Percentiles rank a stretch among this genome's conserved stretches.
phyloP scores from a whole-genome alignment of 148 eudicot genomes.

The Rhododendron griersonianum region DNA sequence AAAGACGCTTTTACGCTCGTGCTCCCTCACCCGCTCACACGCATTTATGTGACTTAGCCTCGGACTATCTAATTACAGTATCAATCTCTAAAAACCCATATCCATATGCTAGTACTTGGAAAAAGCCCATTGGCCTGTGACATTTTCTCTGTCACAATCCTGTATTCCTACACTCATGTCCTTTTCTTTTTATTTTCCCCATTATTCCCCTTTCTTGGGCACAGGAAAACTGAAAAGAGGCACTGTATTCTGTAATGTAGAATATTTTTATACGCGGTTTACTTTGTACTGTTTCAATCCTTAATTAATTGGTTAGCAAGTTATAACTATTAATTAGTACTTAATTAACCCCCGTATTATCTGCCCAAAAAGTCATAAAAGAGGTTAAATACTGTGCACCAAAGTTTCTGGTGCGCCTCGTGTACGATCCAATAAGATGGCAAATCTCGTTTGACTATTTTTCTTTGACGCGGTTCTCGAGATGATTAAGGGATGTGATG shows the following conservation, averaged over 20 bases:
- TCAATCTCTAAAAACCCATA: too few relatives aligned
- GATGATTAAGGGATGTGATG: background rate
- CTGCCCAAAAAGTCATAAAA: constrained; percentile 24
- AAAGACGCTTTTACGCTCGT: rapidly evolving
- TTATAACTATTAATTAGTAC: constrained; percentile 12
- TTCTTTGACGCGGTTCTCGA: background rate
- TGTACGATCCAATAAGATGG: background rate
- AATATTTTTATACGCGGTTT: background rate
- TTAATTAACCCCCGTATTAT: constrained; percentile 29
- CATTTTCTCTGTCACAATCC: background rate
- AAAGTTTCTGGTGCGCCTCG: background rate
- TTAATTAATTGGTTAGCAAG: background rate
- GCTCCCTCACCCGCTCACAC: too few relatives aligned
- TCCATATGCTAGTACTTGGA: background rate
- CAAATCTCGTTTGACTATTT: background rate
- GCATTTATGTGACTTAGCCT: too few relatives aligned
- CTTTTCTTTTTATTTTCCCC: constrained; percentile 1
- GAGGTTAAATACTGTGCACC: background rate
- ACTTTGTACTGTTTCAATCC: background rate
- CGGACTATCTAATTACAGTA: too few relatives aligned
- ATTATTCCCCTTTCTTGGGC: constrained; percentile 9
- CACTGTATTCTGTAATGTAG: constrained; percentile 5
- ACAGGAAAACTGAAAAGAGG: constrained; percentile 14
- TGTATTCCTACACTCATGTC: background rate
- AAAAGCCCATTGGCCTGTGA: background rate